Evolutionary conservation across 352 stramenopile genomes (phyloP).

Genomic region (Globisporangium echinulatum): DNA sequence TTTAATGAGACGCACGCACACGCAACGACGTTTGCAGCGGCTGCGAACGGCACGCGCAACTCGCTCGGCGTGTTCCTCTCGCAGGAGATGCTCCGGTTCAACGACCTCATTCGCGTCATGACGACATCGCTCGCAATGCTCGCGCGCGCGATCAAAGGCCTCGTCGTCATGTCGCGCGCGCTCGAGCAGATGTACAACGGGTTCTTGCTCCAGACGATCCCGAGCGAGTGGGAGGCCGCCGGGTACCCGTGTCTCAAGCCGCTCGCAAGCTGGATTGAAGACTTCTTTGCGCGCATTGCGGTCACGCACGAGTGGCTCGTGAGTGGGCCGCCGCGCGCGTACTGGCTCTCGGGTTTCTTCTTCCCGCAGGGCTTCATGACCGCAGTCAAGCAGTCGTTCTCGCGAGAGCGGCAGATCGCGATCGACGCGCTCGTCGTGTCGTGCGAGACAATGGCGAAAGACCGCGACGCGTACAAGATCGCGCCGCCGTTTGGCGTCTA

Average conservation of each 20-base stretch:
- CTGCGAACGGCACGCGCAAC: slow-evolving; percentile 84
- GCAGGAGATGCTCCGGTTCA: slow-evolving; percentile 90
- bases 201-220: slow-evolving; percentile 88
- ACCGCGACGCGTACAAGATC: slow-evolving; percentile 59
- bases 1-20: slow-evolving; percentile 72
- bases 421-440: slow-evolving; percentile 89
- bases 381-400: slow-evolving; percentile 91
- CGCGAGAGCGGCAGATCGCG: slow-evolving; percentile 84
- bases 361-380: slow-evolving; percentile 96
- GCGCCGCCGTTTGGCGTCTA: slow-evolving; percentile 86
- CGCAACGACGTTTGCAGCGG: slow-evolving; percentile 73
- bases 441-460: slow-evolving; percentile 70
- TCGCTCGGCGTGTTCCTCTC: slow-evolving; percentile 90
- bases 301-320: slow-evolving; percentile 84
- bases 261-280: slow-evolving; percentile 88
- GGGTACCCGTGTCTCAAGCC: slow-evolving; percentile 91
- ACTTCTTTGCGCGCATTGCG: slow-evolving; percentile 86
- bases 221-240: slow-evolving; percentile 82
- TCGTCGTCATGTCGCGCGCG: slow-evolving; percentile 87
- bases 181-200: slow-evolving; percentile 91
- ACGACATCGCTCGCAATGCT: slow-evolving; percentile 79
- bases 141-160: slow-evolving; percentile 85
- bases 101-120: slow-evolving; percentile 85
- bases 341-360: slow-evolving; percentile 94
- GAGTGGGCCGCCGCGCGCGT: slow-evolving; percentile 71